phyloP scores from a whole-genome alignment of 148 eudicot genomes.

The Cornus florida region DNA sequence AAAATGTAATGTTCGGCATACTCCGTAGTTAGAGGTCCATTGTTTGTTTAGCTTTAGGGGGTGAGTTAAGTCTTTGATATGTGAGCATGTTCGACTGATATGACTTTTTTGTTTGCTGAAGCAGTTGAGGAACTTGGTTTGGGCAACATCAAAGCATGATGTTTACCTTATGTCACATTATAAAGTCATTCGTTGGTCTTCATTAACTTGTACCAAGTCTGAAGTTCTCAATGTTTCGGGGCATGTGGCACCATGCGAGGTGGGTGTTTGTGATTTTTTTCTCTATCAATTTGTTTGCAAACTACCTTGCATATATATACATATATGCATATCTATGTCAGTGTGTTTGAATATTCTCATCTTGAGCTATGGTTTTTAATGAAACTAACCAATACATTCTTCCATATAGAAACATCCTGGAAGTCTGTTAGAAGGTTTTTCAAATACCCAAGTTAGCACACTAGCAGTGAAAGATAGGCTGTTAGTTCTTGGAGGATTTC shows the following conservation, averaged over 20 bases:
- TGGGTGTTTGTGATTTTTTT: conserved; percentile 18
- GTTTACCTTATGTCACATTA: conserved; percentile 79
- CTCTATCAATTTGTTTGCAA: not conserved
- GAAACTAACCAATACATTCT: conserved; percentile 2
- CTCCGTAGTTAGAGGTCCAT: not conserved
- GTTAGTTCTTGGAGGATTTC: conserved; percentile 90
- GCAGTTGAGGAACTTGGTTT: conserved; percentile 90
- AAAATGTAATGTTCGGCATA: not conserved
- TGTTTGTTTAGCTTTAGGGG: no score
- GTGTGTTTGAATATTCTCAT: not conserved
- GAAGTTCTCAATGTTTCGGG: conserved; percentile 84
- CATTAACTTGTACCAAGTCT: conserved; percentile 43
- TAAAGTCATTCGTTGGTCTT: conserved; percentile 53
- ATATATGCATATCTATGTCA: not conserved
- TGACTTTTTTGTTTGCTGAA: conserved; percentile 17
- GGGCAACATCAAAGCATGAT: conserved; percentile 92
- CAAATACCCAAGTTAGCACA: conserved; percentile 84
- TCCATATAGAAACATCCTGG: conserved; percentile 78
- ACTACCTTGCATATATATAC: not conserved
- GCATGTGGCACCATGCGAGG: conserved; percentile 86
- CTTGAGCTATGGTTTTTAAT: not conserved
- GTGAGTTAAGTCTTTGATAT: not conserved
- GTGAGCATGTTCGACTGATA: conserved; percentile 9
- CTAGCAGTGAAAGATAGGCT: conserved; percentile 78
- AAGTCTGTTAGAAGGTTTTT: conserved; percentile 80